Evolutionary conservation across 2,329 filamentous ascomycete species (phyloP), one percentile per base, ranked within the genome.

Genomic region (Ophiostoma perfectum): DNA sequence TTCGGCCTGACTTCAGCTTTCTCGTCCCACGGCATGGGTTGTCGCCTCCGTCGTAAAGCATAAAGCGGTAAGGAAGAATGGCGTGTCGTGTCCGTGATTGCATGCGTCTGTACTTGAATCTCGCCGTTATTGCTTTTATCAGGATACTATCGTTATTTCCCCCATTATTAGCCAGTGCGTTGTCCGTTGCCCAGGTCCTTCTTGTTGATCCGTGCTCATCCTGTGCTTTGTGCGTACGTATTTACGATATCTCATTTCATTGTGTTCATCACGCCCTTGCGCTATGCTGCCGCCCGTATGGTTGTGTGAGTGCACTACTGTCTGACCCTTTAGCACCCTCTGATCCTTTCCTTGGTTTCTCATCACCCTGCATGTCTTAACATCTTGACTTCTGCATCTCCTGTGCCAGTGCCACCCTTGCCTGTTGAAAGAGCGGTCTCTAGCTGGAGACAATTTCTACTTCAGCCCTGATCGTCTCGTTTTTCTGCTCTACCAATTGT

Each of bases 311-410:
- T 55, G 18, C 49, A 55, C 49, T 55, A 55, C 27, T 7, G 8
- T 55, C 18, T 42, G 27, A 14, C 45, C n/a, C 3, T 36, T 4
- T 16, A 14, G 27, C 44, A 36, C 11, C 14, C 12, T 65, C 60
- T 12, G 18, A 65, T 52, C 65, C 16, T 36, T 39, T 66, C 41
- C 63, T 7, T 60, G 39, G 12, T 38, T 47, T 62, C 7, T 9
- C 52, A 45, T 47, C 18, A 66, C 65, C n/a, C 65, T 60, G 49
- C 52, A 60, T 45, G 38, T 60, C 42, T 60, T 63, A n/a, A 39
- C 18, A n/a, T 41, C 8, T 38, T 18, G 36, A 27, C 52, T 1
- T 66, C 12, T 66, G 39, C 27, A 27, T 52, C 11, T 62, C 18
- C 7, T 18, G 42, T 64, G 63, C 63, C 41, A 36, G 63, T 38